phyloP scores from a whole-genome alignment of 23 red algal genomes.

The Gracilaria caudata region DNA sequence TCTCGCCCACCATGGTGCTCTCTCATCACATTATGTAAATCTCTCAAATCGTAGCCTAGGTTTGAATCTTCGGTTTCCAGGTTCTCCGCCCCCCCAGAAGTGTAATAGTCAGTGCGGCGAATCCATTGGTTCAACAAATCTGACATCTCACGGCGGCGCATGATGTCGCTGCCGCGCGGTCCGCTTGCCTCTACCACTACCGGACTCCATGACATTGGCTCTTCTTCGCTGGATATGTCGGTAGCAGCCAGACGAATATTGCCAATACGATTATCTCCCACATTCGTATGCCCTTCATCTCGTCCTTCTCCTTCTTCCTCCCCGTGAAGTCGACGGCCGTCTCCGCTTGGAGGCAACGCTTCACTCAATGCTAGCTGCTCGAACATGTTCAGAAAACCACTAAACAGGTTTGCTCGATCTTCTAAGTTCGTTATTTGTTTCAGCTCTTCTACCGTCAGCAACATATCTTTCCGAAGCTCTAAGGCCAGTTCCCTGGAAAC shows the following conservation, averaged over 20 bases:
- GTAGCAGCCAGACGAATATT: conserved; percentile 24
- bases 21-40: conserved; percentile 43
- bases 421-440: conserved; percentile 42
- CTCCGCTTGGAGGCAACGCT: neutral
- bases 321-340: conserved; percentile 2
- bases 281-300: conserved; percentile 23
- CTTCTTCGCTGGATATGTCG: conserved; percentile 64
- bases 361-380: conserved; percentile 32
- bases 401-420: conserved; percentile 48
- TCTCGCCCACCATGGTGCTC: conserved; percentile 59
- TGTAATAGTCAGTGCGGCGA: conserved; percentile 16
- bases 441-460: conserved; percentile 25
- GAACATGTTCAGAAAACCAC: conserved; percentile 44
- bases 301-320: conserved; percentile 49
- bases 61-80: conserved; percentile 27
- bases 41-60: conserved; percentile 7
- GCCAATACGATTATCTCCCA: conserved; percentile 29
- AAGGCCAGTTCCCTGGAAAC: conserved; percentile 12
- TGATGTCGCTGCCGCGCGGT: conserved; percentile 21
- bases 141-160: conserved; percentile 50
- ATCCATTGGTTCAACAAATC: conserved; percentile 64
- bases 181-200: conserved; percentile 38
- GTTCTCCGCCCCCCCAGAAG: neutral
- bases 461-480: conserved; percentile 42
- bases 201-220: conserved; percentile 53